These are phyloP conservation scores for Dipodascopsis uninucleata DNA, from an alignment of 805 yeast genomes.

Conservation along the genomic window DNA sequence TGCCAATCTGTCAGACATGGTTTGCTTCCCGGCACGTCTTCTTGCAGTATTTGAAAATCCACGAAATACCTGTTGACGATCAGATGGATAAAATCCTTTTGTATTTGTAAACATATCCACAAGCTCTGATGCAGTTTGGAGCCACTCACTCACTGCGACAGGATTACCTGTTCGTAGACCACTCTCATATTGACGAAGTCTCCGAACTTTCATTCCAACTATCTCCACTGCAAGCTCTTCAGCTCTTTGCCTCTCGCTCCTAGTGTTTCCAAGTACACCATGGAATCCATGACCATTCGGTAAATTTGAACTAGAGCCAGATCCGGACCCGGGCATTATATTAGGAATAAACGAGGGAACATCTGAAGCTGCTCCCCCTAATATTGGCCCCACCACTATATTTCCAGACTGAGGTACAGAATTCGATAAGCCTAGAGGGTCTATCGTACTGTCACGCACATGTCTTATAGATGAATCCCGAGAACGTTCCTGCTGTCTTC, in stretches of 20 bases:
- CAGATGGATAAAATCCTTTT: slow-evolving; percentile 72
- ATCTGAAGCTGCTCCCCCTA: no score
- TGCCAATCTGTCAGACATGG: slow-evolving; percentile 68
- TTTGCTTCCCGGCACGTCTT: slow-evolving; percentile 49
- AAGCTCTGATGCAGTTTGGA: slow-evolving; percentile 74
- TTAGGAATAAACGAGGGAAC: no score
- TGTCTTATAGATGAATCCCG: background rate
- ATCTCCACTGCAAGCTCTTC: slow-evolving; percentile 20
- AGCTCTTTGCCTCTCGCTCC: slow-evolving; percentile 19
- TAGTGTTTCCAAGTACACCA: no score
- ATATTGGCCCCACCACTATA: no score
- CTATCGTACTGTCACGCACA: background rate
- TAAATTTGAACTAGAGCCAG: no score
- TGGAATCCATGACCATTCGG: no score
- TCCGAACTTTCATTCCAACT: slow-evolving; percentile 16
- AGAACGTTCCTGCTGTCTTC: slow-evolving; percentile 22
- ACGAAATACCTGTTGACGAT: slow-evolving; percentile 63
- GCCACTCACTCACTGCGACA: slow-evolving; percentile 75
- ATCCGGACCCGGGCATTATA: no score
- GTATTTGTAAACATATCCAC: slow-evolving; percentile 79
- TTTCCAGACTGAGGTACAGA: no score
- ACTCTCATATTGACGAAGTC: slow-evolving; percentile 20
- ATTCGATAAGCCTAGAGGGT: background rate
- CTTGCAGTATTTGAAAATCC: slow-evolving; percentile 60
- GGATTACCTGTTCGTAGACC: slow-evolving; percentile 37